These are phyloP conservation scores for Handroanthus guayacan DNA, from an alignment of 257 asterid species.

Conservation along the genomic window DNA sequence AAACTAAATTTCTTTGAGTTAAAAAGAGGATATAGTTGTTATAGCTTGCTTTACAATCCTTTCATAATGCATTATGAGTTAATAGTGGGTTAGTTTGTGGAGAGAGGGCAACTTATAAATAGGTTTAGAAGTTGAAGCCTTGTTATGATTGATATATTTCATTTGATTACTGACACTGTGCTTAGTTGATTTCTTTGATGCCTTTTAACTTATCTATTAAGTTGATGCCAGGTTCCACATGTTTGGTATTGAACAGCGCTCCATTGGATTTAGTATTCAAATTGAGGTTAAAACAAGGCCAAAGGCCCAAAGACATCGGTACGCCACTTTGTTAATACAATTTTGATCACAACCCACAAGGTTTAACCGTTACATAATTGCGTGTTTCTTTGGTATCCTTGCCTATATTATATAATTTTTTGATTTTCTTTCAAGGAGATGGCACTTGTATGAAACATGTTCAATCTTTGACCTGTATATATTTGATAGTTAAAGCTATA, in stretches of 20 bases:
- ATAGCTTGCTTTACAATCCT: not conserved
- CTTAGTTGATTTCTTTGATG: not conserved
- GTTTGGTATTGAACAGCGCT: constrained; percentile 83
- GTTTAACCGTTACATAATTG: not conserved
- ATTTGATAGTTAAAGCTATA: not conserved
- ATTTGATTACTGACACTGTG: constrained; percentile 11
- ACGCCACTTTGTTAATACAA: constrained; percentile 36
- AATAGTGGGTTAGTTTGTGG: constrained; percentile 14
- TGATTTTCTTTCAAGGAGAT: not conserved
- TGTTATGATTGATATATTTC: constrained; percentile 6
- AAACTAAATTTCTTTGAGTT: constrained; percentile 19
- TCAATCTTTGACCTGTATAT: not conserved
- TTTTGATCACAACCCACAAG: constrained; percentile 17
- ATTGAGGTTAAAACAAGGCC: constrained; percentile 86
- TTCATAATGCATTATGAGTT: not conserved
- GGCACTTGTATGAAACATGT: not conserved
- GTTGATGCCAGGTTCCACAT: constrained; percentile 83
- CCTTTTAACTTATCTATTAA: constrained; percentile 14
- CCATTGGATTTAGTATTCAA: constrained; percentile 81
- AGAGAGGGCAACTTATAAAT: not conserved
- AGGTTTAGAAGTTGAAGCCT: not conserved
- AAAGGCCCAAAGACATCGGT: constrained; percentile 84
- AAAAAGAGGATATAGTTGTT: constrained; percentile 11
- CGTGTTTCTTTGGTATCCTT: constrained; percentile 14
- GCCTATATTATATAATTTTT: not conserved